These are phyloP conservation scores for Oryza brachyantha DNA, from an alignment of 176 grass and related monocot genomes.

Conservation along the genomic window DNA sequence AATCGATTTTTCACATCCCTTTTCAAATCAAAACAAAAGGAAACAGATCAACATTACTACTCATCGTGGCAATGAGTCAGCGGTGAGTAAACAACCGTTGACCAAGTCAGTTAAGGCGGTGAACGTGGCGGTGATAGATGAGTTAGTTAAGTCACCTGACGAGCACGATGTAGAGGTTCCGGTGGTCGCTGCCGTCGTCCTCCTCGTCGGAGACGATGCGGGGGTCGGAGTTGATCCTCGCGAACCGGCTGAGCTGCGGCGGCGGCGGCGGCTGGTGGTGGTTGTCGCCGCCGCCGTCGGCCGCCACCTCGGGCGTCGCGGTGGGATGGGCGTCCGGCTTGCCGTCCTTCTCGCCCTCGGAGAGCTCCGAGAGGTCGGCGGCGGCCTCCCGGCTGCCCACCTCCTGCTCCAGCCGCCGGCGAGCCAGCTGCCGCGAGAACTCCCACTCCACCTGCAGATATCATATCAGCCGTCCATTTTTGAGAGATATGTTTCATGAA, in stretches of 20 bases:
- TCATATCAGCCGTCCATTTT: background rate
- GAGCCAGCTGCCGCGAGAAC: constrained; percentile 34
- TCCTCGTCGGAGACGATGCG: constrained; percentile 63
- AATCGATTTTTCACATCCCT: too few relatives aligned
- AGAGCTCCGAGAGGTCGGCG: constrained; percentile 62
- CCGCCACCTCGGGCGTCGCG: background rate
- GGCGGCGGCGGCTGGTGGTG: too few relatives aligned
- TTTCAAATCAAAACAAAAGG: too few relatives aligned
- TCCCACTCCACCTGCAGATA: constrained; percentile 41
- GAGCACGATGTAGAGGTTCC: constrained; percentile 80
- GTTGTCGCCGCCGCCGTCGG: background rate
- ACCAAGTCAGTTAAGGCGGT: background rate
- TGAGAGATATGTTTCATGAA: background rate
- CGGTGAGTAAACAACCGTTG: background rate
- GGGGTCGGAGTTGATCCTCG: constrained; percentile 47
- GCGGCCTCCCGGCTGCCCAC: constrained; percentile 55
- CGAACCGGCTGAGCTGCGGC: constrained; percentile 9
- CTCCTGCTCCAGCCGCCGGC: constrained; percentile 47
- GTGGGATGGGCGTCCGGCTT: background rate
- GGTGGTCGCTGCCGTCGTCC: constrained; percentile 17
- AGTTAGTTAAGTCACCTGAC: constrained; percentile 48
- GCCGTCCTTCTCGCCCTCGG: constrained; percentile 61
- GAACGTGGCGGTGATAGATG: background rate
- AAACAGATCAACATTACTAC: background rate
- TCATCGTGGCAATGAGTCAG: background rate